Base-by-base conservation (phyloP, 2,329 filamentous ascomycete genomes). In the Beauveria pseudobassiana region DNA sequence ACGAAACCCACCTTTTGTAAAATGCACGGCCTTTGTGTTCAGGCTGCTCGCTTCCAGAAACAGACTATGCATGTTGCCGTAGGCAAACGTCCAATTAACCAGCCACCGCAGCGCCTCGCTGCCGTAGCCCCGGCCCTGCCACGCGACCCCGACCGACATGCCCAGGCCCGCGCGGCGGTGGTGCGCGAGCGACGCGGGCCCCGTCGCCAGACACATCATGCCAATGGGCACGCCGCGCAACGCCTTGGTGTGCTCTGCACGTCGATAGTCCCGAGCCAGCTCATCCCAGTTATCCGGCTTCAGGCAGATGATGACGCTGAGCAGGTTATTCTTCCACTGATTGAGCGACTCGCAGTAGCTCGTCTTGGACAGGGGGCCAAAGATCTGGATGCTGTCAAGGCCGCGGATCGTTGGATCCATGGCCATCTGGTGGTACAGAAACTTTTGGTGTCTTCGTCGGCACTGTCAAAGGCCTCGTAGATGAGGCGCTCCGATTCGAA, bases 1-100 rank as follows among this genome's bases (percentile, higher is more conserved):
- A 68, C 69, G 60, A 81, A 80, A 0, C 78, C 77, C 5, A 79
- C 63, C 57, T 70, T 70, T 74, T 67, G 66, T 80, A 80, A 66
- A 30, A 30, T 43, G 40, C 59, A 24, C 69, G 66, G 8, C 71
- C 54, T 1, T 76, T 77, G 1, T 75, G 70, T 43, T 68, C 64
- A 61, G 79, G 80, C 65, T 72, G 79, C 20, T 66, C 71, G 54
- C 77, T 74, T 61, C 14, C 71, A 73, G 18, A 69, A 65, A 18
- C 20, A 81, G 71, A 28, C 67, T 69, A 63, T 80, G 78, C 69
- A 80, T 63, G 10, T 74, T 75, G 8, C 70, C 75, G 22, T 69
- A 68, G 24, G 65, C 63, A 64, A 81, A 81, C 0, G 74, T 73
- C 72, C 77, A 80, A 42, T 75, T 70, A 16, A 77, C 65, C 1